A percentile compares a stretch with the other conserved stretches of the same genome.
These are phyloP conservation scores for Fremontodendron californicum DNA, from an alignment of 345 rosid species.

Conservation along the genomic window DNA sequence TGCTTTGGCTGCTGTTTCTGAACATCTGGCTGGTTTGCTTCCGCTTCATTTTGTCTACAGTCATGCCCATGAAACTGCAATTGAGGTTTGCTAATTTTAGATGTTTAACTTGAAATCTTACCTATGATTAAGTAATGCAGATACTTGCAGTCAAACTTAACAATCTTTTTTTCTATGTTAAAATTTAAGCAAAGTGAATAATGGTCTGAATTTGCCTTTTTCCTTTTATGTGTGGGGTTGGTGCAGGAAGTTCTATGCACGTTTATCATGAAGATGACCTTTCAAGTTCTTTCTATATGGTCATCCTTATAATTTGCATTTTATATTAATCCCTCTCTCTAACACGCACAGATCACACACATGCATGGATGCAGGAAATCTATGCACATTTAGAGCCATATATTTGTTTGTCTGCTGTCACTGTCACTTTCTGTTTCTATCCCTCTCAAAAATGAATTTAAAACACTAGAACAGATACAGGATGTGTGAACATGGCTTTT, in stretches of 20 bases:
- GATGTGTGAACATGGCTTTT: not conserved
- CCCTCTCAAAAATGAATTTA: not conserved
- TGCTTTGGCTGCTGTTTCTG: constrained; percentile 86
- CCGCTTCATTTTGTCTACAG: constrained; percentile 96
- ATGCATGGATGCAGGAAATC: not conserved
- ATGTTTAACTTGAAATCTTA: not conserved
- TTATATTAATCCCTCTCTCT: not conserved
- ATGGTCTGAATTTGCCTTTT: not conserved
- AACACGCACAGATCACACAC: not conserved
- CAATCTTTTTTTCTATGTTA: not conserved
- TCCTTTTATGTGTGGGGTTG: not conserved
- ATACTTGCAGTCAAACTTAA: not conserved
- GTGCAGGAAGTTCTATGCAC: not conserved
- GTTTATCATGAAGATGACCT: not conserved
- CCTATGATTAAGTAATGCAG: not conserved
- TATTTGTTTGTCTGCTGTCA: not conserved
- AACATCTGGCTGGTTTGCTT: constrained; percentile 93
- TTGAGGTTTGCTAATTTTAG: constrained; percentile 55
- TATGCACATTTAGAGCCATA: not conserved
- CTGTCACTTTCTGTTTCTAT: not conserved
- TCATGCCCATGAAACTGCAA: constrained; percentile 91
- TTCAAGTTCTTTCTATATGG: not conserved
- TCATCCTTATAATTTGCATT: not conserved
- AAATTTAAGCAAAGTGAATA: not conserved
- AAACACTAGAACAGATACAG: not conserved